Conservation (phyloP, 2,329 filamentous ascomycete genomes). For the Trichophyton rubrum region DNA sequence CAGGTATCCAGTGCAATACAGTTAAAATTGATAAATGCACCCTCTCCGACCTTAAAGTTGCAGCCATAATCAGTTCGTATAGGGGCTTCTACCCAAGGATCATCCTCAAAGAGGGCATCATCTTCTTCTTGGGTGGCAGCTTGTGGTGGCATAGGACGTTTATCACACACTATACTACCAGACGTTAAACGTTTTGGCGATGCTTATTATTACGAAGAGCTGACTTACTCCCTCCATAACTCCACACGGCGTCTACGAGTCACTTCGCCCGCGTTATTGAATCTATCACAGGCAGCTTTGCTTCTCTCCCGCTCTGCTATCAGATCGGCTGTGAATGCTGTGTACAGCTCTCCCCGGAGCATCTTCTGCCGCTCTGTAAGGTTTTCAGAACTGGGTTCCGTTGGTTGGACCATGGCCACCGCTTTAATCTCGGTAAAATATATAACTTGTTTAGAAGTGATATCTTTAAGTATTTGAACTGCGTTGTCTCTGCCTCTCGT, state of each 20-base stretch:
- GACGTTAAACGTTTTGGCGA: not conserved
- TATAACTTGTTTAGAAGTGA: not conserved
- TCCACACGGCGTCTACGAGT: slow-evolving; percentile 51
- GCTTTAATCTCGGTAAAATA: not conserved
- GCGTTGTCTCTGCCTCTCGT: not conserved
- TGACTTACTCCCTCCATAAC: slow-evolving; percentile 57
- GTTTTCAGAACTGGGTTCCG: not conserved
- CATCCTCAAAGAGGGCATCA: slow-evolving; percentile 48
- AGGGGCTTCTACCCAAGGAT: slow-evolving; percentile 58
- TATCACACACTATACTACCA: slow-evolving; percentile 49
- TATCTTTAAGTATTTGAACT: not conserved
- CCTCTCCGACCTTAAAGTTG: slow-evolving; percentile 57
- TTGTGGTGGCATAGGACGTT: slow-evolving; percentile 49
- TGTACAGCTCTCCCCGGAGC: slow-evolving; percentile 58
- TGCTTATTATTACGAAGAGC: not conserved
- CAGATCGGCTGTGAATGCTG: slow-evolving; percentile 58
- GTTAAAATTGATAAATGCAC: slow-evolving; percentile 65
- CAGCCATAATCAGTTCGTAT: slow-evolving; percentile 65
- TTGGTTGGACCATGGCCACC: not conserved
- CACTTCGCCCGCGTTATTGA: slow-evolving; percentile 51
- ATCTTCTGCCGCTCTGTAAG: slow-evolving; percentile 36
- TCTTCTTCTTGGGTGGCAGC: slow-evolving; percentile 50
- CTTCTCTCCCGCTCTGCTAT: slow-evolving; percentile 51
- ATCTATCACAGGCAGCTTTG: slow-evolving; percentile 47
- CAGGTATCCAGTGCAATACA: slow-evolving; percentile 67